These are phyloP conservation scores for Rhodocollybia butyracea DNA, from an alignment of 768 basidiomycete genomes.

Conservation along the genomic window DNA sequence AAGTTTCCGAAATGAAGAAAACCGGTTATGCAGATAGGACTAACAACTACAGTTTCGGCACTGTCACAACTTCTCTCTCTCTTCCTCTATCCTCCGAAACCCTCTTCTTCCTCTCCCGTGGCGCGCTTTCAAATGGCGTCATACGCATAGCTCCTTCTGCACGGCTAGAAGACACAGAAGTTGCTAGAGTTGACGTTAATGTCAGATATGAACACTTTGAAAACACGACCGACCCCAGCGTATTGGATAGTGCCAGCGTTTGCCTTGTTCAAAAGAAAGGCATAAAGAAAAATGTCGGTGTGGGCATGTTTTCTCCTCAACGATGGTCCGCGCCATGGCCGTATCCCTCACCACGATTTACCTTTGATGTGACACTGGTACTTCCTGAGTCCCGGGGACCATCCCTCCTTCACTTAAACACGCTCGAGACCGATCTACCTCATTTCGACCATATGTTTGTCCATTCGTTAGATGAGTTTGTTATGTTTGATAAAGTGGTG, in stretches of 20 bases:
- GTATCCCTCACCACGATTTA: conserved; percentile 2
- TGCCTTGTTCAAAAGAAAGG: conserved; percentile 25
- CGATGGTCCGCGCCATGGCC: conserved; percentile 4
- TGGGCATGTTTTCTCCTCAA: conserved; percentile 25
- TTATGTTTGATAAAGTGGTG: conserved; percentile 37
- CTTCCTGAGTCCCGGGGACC: conserved; percentile 18
- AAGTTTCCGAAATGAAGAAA: conserved; percentile 1
- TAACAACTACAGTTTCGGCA: not conserved
- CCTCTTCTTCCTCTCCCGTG: conserved; percentile 32
- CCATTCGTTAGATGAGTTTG: conserved; percentile 26
- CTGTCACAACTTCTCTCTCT: not conserved
- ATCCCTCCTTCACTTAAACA: conserved; percentile 30
- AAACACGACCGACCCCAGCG: conserved; percentile 6
- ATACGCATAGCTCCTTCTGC: conserved; percentile 13
- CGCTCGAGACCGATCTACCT: conserved; percentile 41
- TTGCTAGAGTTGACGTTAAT: conserved; percentile 8
- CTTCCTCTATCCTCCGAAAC: conserved; percentile 1
- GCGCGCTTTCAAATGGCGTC: conserved; percentile 18
- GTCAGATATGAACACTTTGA: conserved; percentile 12
- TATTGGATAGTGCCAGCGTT: conserved; percentile 22
- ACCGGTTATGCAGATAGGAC: not conserved
- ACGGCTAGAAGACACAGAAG: not conserved
- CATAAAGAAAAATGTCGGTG: conserved; percentile 24
- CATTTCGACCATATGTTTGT: conserved; percentile 38
- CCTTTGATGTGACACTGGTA: conserved; percentile 20